Evolutionary conservation across 257 asterid species (phyloP).

Genomic region (Coffea eugenioides): DNA sequence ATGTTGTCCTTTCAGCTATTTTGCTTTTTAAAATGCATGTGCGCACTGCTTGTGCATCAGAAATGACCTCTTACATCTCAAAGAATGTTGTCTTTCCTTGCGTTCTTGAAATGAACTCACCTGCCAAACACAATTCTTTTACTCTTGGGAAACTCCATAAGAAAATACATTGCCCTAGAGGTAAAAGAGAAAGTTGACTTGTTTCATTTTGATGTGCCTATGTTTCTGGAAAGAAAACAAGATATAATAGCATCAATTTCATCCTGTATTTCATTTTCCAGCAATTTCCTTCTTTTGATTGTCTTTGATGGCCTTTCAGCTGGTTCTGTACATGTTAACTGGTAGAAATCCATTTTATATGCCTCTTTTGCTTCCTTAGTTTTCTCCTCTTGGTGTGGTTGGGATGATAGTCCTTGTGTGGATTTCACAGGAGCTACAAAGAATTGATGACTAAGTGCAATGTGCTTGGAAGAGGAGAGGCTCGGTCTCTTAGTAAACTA

Average conservation of each 20-base stretch:
- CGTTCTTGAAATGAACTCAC: background rate
- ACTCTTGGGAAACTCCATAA: background rate
- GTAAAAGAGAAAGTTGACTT: background rate
- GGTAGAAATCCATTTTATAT: conserved; percentile 1
- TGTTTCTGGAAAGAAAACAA: background rate
- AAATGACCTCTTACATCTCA: background rate
- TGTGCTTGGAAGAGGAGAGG: conserved; percentile 87
- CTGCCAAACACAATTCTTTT: background rate
- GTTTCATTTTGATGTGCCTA: background rate
- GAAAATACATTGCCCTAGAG: background rate
- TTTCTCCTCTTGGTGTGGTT: conserved; percentile 3
- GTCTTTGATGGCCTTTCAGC: background rate
- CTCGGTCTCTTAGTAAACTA: conserved; percentile 62
- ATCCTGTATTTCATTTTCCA: background rate
- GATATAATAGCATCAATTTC: background rate
- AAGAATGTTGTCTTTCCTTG: background rate
- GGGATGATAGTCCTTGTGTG: conserved; percentile 20
- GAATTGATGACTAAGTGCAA: conserved; percentile 89
- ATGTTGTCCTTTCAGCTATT: background rate
- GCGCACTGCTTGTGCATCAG: background rate
- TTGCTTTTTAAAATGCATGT: background rate
- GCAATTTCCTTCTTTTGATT: background rate
- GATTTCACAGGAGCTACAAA: conserved; percentile 73
- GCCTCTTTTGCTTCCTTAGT: conserved; percentile 7
- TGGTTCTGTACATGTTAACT: background rate